A percentile compares a stretch with the other conserved stretches of the same genome.
phyloP scores from a whole-genome alignment of 805 yeast genomes.

The Metschnikowia koreensis region DNA sequence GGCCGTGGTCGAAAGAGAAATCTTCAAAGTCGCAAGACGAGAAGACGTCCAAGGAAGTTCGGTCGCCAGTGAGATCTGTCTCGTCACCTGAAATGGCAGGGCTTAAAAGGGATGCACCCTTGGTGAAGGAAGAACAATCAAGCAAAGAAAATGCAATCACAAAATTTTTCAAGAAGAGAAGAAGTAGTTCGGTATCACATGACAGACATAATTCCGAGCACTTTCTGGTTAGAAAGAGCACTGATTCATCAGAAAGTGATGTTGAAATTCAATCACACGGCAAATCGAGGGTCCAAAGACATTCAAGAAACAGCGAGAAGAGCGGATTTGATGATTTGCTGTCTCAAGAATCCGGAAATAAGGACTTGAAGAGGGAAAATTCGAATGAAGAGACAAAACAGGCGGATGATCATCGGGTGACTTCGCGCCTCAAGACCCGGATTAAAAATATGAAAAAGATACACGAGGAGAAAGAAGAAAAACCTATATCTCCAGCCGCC shows the following conservation, averaged over 20 bases:
- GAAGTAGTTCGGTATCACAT: conserved; percentile 20
- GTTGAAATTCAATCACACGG: neutral
- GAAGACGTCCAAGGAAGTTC: neutral
- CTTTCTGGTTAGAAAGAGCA: conserved; percentile 1
- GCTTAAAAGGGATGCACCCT: conserved; percentile 6
- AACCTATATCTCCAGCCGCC: neutral
- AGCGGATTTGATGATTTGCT: neutral
- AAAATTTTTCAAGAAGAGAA: conserved; percentile 38
- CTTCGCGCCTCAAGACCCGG: conserved; percentile 16
- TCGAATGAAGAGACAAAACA: conserved; percentile 7
- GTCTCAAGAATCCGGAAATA: conserved; percentile 1
- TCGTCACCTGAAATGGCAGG: conserved; percentile 35
- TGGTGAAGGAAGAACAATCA: conserved; percentile 8
- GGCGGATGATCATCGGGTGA: conserved; percentile 12
- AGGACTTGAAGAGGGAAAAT: conserved; percentile 1
- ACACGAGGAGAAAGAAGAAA: conserved; percentile 11
- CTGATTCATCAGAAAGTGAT: conserved; percentile 7
- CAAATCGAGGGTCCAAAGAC: neutral
- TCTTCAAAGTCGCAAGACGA: neutral
- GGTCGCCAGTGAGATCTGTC: conserved; percentile 31
- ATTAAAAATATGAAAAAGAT: conserved; percentile 18
- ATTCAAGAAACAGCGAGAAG: conserved; percentile 3
- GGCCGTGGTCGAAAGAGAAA: conserved; percentile 40
- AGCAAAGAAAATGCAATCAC: conserved; percentile 42
- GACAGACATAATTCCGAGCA: conserved; percentile 6